phyloP scores from a whole-genome alignment of 1,284 basidiomycete genomes.

The Cerrena zonata region DNA sequence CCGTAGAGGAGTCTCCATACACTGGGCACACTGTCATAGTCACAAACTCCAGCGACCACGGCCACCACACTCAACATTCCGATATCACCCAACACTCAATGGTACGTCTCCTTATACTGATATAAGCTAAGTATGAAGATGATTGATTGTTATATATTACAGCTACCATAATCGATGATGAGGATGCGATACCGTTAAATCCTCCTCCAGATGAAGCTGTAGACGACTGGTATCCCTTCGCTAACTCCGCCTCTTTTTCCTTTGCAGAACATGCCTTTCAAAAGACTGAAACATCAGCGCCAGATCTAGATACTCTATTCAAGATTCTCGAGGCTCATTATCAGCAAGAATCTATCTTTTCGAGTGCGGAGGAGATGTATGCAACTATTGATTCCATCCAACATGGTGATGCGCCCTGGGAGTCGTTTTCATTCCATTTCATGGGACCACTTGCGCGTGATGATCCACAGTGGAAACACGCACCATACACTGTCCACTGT shows the following conservation, averaged over 20 bases:
- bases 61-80: too few relatives aligned
- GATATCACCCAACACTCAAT: neutral
- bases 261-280: conserved; percentile 8
- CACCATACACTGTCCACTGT: conserved; percentile 17
- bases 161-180: neutral
- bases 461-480: conserved; percentile 17
- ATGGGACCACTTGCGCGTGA: conserved; percentile 4
- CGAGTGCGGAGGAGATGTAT: conserved; percentile 14
- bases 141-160: neutral
- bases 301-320: conserved; percentile 22
- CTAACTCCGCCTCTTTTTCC: conserved; percentile 4
- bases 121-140: neutral
- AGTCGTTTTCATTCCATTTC: conserved; percentile 15
- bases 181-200: neutral
- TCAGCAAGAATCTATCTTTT: conserved; percentile 17
- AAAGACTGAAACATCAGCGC: conserved; percentile 10
- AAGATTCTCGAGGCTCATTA: conserved; percentile 22
- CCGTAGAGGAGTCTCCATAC: too few relatives aligned
- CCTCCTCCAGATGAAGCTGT: neutral
- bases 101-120: neutral
- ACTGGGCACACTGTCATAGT: too few relatives aligned
- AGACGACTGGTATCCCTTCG: conserved; percentile 11
- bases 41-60: too few relatives aligned
- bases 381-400: conserved; percentile 16
- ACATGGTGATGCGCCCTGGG: conserved; percentile 21